Percentiles rank a stretch among this genome's conserved stretches.
Evolutionary conservation across 1,284 basidiomycete species (phyloP).

Genomic region (Puccinia novopanici): DNA sequence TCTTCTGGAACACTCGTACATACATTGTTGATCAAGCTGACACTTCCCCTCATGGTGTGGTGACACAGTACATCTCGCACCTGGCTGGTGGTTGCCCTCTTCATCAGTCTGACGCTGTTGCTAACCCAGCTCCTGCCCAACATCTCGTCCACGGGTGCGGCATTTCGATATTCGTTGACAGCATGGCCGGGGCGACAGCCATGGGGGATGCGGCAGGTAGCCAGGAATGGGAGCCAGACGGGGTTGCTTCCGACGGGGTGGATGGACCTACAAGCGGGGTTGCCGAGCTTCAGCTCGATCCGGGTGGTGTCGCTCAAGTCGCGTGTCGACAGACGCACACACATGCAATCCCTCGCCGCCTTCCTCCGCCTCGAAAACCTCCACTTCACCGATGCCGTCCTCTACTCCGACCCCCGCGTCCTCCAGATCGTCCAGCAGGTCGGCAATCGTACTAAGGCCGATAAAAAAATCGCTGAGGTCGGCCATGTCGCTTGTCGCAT

Average conservation of each 20-base stretch:
- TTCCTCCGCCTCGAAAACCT: constrained; percentile 26
- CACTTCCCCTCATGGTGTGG: not conserved
- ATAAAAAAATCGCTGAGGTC: constrained; percentile 40
- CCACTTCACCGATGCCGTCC: constrained; percentile 30
- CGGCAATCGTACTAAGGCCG: constrained; percentile 47
- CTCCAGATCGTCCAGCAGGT: constrained; percentile 35
- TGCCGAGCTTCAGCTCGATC: constrained; percentile 41
- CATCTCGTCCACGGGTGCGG: not conserved
- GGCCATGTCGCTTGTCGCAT: constrained; percentile 50
- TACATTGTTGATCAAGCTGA: too few species aligned
- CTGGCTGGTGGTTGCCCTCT: constrained; percentile 6
- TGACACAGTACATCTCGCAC: not conserved
- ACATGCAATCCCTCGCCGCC: constrained; percentile 29
- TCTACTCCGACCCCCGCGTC: constrained; percentile 44
- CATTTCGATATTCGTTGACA: not conserved
- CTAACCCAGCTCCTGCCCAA: constrained; percentile 13
- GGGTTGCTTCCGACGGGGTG: too few species aligned
- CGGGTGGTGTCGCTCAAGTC: constrained; percentile 41
- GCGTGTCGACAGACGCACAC: constrained; percentile 26
- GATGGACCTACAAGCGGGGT: not conserved
- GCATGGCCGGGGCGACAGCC: not conserved
- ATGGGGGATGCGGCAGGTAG: not conserved
- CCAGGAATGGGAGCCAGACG: not conserved
- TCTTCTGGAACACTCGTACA: too few species aligned
- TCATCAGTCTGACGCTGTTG: constrained; percentile 13